phyloP scores from a whole-genome alignment of 495 filamentous ascomycete species.

The Hypomontagnella monticulosa region DNA sequence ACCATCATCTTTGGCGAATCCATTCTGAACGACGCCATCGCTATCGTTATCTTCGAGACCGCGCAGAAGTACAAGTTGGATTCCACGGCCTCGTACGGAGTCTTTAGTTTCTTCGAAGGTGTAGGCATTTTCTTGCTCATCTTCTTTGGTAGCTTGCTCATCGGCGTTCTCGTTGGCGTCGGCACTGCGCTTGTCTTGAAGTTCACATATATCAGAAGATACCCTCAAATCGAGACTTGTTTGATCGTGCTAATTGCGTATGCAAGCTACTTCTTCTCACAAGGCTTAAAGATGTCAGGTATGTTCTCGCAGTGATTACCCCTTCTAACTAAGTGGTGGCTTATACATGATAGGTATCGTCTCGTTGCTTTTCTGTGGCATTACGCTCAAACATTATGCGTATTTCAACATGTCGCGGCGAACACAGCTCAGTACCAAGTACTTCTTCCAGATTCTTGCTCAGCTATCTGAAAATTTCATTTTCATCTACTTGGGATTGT shows the following conservation, averaged over 20 bases:
- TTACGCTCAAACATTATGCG: conserved; percentile 97
- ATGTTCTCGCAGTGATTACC: conserved; percentile 45
- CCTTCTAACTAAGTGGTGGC: background rate
- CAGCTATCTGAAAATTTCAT: conserved; percentile 99
- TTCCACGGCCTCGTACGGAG: conserved; percentile 67
- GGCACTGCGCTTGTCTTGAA: conserved; percentile 87
- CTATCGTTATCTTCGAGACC: conserved; percentile 98
- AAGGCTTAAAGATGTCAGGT: conserved; percentile 95
- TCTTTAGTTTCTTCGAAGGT: conserved; percentile 84
- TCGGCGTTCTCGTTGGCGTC: conserved; percentile 88
- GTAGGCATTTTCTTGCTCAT: conserved; percentile 94
- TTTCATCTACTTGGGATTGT: conserved; percentile 96
- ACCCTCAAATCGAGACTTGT: conserved; percentile 96
- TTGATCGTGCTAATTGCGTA: conserved; percentile 93
- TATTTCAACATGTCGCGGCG: conserved; percentile 99
- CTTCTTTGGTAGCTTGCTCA: conserved; percentile 92
- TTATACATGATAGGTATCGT: conserved; percentile 78
- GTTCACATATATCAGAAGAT: conserved; percentile 88
- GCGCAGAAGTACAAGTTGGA: conserved; percentile 86
- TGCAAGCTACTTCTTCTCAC: conserved; percentile 96
- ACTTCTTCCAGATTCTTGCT: conserved; percentile 92
- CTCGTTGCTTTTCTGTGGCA: conserved; percentile 95
- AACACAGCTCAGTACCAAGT: conserved; percentile 97
- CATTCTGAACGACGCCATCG: conserved; percentile 96
- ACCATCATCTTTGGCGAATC: conserved; percentile 98